Base-by-base conservation (phyloP, 2,329 filamentous ascomycete species). In the Stagonosporopsis chrysanthemi region DNA sequence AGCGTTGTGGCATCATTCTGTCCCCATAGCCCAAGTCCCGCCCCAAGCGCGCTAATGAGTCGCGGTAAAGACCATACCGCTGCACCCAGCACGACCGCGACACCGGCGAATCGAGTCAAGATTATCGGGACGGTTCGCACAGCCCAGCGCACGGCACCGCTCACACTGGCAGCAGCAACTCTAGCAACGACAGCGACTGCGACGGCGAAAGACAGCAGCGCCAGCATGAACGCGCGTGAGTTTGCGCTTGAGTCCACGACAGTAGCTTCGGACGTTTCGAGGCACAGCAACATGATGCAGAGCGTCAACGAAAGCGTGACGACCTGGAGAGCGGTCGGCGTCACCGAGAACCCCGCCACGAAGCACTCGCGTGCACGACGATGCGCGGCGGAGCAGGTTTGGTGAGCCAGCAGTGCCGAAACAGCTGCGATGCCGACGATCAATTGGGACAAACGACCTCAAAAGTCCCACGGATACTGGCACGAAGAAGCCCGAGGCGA, bases 401-500 rank as follows among this genome's bases (percentile, higher is more conserved):
- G 24, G 4, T 26, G 24, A 26, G 24, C 24, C 24, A 26, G 24
- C 24, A 26, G 24, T 4, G 24, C 24, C 24, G 24, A 26, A 26
- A 26, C 24, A 26, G 24, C 24, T 26, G 24, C 24, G 24, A 26
- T 26, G 35, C 45, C 45, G 7, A 38, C 35, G 33, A 40, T n/a
- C 11, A n/a, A 39, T 40, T 8, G 45, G 45, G n/a, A 48, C 35
- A 40, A 48, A 24, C n/a, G 24, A 22, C 8, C 14, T 17, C 24
- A 48, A 22, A 38, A 28, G 15, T 12, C 35, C 36, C 44, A 48
- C 35, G 26, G 24, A 23, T 48, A 40, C 24, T 48, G 45, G 45
- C 23, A 48, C 26, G 35, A 31, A 17, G 45, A 48, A 48, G 1
- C n/a, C 35, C 4, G 35, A 31, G 7, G 45, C 35, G 35, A 35